Evolutionary conservation across 441 rosid species (phyloP).

Genomic region (Pelargonium fulgidum): DNA sequence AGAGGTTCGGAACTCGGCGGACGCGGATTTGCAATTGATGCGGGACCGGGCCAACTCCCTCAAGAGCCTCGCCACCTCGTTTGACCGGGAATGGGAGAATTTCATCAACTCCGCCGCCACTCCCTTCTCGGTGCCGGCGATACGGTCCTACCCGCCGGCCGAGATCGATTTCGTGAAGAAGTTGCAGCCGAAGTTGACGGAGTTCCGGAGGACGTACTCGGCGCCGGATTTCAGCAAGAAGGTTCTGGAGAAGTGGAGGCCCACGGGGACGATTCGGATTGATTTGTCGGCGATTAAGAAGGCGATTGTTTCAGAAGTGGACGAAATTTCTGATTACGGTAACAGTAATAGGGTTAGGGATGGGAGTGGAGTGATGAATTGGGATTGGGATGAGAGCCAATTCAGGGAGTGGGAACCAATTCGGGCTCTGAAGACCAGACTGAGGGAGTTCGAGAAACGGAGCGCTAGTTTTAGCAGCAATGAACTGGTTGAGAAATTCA

Average conservation of each 20-base stretch:
- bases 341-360: constrained; percentile 45
- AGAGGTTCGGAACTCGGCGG: constrained; percentile 83
- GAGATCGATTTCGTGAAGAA: constrained; percentile 80
- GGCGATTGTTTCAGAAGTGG: constrained; percentile 66
- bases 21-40: constrained; percentile 82
- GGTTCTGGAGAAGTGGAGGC: constrained; percentile 81
- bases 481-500: constrained; percentile 75
- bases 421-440: constrained; percentile 2
- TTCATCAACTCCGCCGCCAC: constrained; percentile 43
- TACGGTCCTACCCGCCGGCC: constrained; percentile 36
- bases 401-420: not conserved
- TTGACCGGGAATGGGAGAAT: constrained; percentile 83
- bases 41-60: constrained; percentile 72
- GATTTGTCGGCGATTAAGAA: constrained; percentile 76
- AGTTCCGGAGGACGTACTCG: constrained; percentile 82
- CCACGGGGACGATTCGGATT: constrained; percentile 62
- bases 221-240: constrained; percentile 85
- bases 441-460: constrained; percentile 3
- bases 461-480: constrained; percentile 32
- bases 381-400: constrained; percentile 5
- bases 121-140: constrained; percentile 41
- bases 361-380: constrained; percentile 34
- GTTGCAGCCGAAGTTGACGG: constrained; percentile 79
- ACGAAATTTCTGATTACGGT: constrained; percentile 32
- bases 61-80: constrained; percentile 54